Evolutionary conservation across 192 early-diverging fungal species (phyloP).

Genomic region (Umbelopsis ramanniana): DNA sequence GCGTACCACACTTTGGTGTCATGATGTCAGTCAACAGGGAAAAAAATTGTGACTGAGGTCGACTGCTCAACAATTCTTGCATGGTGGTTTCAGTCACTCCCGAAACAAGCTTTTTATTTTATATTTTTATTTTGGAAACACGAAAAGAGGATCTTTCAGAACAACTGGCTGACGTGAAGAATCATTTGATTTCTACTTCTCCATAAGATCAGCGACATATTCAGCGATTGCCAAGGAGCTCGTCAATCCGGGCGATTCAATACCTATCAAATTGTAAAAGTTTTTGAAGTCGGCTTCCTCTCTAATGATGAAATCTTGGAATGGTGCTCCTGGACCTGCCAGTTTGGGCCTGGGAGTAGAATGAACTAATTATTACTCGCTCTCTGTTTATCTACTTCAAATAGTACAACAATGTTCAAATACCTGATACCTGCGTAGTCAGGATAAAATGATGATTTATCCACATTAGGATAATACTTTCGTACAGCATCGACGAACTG

Average conservation of each 20-base stretch:
- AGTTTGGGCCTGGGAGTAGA: slow-evolving; percentile 72
- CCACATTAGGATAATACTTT: slow-evolving; percentile 65
- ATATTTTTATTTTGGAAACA: too few relatives aligned
- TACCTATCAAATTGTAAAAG: slow-evolving; percentile 79
- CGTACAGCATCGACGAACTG: slow-evolving; percentile 59
- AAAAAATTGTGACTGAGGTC: too few relatives aligned
- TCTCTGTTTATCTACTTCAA: neutral
- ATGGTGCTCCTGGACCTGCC: slow-evolving; percentile 66
- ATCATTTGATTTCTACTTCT: slow-evolving; percentile 11
- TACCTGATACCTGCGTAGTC: slow-evolving; percentile 83
- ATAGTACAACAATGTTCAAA: neutral
- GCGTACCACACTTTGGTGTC: too few relatives aligned
- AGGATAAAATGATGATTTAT: slow-evolving; percentile 58
- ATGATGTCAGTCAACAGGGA: too few relatives aligned
- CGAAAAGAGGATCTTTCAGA: too few relatives aligned
- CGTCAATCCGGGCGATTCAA: slow-evolving; percentile 89
- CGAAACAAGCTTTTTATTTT: too few relatives aligned
- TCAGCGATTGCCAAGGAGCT: slow-evolving; percentile 82
- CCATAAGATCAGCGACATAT: slow-evolving; percentile 45
- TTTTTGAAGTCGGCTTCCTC: slow-evolving; percentile 60
- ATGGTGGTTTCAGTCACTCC: too few relatives aligned
- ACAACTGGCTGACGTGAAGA: too few relatives aligned
- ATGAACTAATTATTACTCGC: neutral
- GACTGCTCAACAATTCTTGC: too few relatives aligned
- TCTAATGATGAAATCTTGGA: slow-evolving; percentile 79